A percentile compares a stretch with the other conserved stretches of the same genome.
Evolutionary conservation across 169 alveolate genomes (phyloP).

Genomic region (Plasmodium malariae): DNA sequence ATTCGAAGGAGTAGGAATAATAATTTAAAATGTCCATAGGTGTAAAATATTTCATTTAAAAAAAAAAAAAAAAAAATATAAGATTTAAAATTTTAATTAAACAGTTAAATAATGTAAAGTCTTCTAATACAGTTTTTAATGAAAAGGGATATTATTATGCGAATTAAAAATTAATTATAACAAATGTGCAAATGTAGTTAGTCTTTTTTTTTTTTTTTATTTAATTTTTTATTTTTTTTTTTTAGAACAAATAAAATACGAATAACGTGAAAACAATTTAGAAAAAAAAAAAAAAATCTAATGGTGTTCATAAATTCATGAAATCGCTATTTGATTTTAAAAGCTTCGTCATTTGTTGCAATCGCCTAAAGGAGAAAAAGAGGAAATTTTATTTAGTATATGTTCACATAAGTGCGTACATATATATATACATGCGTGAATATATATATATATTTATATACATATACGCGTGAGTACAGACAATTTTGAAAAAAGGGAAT

Average conservation of each 20-base stretch:
- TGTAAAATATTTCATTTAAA: not conserved
- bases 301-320: slow-evolving; percentile 19
- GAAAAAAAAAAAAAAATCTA: slow-evolving; percentile 23
- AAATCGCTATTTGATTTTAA: slow-evolving; percentile 58
- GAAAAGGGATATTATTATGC: not conserved
- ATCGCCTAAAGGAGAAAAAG: slow-evolving; percentile 33
- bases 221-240: not conserved
- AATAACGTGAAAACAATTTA: slow-evolving; percentile 2
- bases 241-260: not conserved
- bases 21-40: no score
- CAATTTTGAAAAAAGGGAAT: no score
- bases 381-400: not conserved
- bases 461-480: no score
- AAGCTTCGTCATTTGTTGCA: slow-evolving; percentile 69
- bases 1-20: no score
- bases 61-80: not conserved
- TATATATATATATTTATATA: slow-evolving; percentile 1
- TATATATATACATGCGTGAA: not conserved
- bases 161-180: not conserved
- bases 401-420: not conserved
- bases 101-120: not conserved
- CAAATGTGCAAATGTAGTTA: slow-evolving; percentile 4
- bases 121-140: not conserved
- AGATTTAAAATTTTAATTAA: not conserved
- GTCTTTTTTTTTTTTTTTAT: no score